A percentile compares a stretch with the other conserved stretches of the same genome.
Evolutionary conservation across 768 basidiomycete genomes (phyloP).

Genomic region (Rhizopogon salebrosus): DNA sequence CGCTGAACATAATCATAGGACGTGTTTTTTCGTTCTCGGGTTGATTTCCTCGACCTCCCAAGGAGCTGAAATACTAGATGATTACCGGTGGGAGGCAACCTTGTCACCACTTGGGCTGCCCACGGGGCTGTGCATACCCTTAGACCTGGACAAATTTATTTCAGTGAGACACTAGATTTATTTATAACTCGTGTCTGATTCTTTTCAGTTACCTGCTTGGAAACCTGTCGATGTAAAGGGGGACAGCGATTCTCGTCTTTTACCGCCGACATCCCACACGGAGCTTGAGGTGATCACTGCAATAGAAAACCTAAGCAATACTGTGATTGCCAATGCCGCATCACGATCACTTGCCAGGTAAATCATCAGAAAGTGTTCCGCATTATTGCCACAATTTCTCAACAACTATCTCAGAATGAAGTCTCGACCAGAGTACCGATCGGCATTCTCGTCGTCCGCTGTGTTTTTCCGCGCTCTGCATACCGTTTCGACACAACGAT

Average conservation of each 20-base stretch:
- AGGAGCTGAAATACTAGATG: slow-evolving; percentile 90
- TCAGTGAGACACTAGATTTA: slow-evolving; percentile 45
- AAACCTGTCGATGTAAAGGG: slow-evolving; percentile 28
- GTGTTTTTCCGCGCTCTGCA: slow-evolving; percentile 84
- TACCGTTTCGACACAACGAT: slow-evolving; percentile 83
- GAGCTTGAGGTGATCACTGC: slow-evolving; percentile 85
- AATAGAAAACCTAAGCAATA: slow-evolving; percentile 91
- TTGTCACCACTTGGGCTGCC: slow-evolving; percentile 79
- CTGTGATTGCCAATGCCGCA: slow-evolving; percentile 92
- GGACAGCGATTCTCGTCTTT: slow-evolving; percentile 41
- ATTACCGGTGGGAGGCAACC: slow-evolving; percentile 91
- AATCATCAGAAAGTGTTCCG: slow-evolving; percentile 10
- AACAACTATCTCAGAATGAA: slow-evolving; percentile 54
- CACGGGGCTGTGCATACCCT: slow-evolving; percentile 87
- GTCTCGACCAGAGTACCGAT: slow-evolving; percentile 66
- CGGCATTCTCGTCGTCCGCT: slow-evolving; percentile 70
- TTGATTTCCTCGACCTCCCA: slow-evolving; percentile 87
- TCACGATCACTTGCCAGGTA: slow-evolving; percentile 86
- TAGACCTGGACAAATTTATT: slow-evolving; percentile 76
- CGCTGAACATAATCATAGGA: slow-evolving; percentile 44
- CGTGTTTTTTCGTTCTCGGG: slow-evolving; percentile 94
- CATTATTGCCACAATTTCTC: slow-evolving; percentile 1
- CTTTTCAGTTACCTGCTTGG: slow-evolving; percentile 70
- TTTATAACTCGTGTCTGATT: slow-evolving; percentile 3
- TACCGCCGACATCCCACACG: slow-evolving; percentile 58